Percentiles rank a stretch among this genome's conserved stretches.
phyloP scores from a whole-genome alignment of 2,329 filamentous ascomycete genomes.

The Fusarium mexicanum region DNA sequence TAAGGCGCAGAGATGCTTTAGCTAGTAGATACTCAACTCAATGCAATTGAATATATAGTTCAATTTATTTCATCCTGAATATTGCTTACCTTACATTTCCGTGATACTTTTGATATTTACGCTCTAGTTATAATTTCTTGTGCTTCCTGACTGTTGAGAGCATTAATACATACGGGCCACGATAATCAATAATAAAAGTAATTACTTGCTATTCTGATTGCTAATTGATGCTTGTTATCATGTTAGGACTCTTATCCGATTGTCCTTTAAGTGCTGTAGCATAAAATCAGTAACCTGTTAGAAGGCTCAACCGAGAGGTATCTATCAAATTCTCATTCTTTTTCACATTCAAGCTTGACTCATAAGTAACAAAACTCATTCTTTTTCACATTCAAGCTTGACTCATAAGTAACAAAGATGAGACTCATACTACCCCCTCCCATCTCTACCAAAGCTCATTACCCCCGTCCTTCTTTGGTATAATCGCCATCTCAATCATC shows the following conservation, averaged over 20 bases:
- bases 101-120: no score
- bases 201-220: no score
- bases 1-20: not conserved
- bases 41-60: not conserved
- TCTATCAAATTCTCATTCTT: not conserved
- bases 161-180: no score
- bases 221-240: no score
- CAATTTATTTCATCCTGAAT: accelerated
- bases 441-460: not conserved
- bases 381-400: no score
- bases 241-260: accelerated
- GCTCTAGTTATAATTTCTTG: no score
- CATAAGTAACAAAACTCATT: not conserved
- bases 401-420: not conserved
- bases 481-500: not conserved
- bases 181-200: no score
- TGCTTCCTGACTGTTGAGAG: no score
- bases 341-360: no score
- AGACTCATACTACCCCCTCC: accelerated
- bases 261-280: not conserved
- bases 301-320: not conserved
- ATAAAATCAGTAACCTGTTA: not conserved
- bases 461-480: accelerated
- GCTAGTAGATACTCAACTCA: not conserved
- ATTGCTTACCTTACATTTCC: no score